A percentile compares a stretch with the other conserved stretches of the same genome.
phyloP scores from a whole-genome alignment of 192 early-diverging fungal species.

The Mortierella antarctica region DNA sequence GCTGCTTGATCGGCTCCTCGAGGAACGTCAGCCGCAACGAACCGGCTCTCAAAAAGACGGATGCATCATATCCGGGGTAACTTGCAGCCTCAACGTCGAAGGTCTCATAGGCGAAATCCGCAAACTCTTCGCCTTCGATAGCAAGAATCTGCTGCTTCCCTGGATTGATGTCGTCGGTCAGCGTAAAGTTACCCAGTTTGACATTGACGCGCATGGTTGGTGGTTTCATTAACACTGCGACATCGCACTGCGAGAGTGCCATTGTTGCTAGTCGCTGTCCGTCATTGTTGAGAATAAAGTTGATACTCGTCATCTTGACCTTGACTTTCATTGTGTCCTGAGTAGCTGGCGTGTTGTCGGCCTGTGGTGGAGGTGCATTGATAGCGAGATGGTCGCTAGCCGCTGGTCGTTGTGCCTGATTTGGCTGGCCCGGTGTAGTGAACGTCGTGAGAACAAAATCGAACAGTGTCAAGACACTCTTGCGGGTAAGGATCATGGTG shows the following conservation, averaged over 20 bases:
- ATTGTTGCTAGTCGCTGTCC: slow-evolving; percentile 79
- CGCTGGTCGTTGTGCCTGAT: not conserved
- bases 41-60: slow-evolving; percentile 79
- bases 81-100: slow-evolving; percentile 63
- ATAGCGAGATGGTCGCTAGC: slow-evolving; percentile 5
- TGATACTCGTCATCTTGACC: slow-evolving; percentile 80
- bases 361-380: not conserved
- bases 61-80: slow-evolving; percentile 90
- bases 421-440: slow-evolving; percentile 30
- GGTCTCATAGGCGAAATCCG: slow-evolving; percentile 90
- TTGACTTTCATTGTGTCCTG: slow-evolving; percentile 78
- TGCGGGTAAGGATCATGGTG: slow-evolving; percentile 85
- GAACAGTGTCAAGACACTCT: slow-evolving; percentile 86
- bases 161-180: slow-evolving; percentile 69
- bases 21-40: slow-evolving; percentile 86
- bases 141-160: slow-evolving; percentile 69
- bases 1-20: slow-evolving; percentile 75
- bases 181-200: slow-evolving; percentile 76
- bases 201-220: slow-evolving; percentile 71
- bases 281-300: slow-evolving; percentile 86
- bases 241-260: slow-evolving; percentile 76
- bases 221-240: slow-evolving; percentile 71
- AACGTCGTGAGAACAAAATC: slow-evolving; percentile 87
- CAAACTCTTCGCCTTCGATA: slow-evolving; percentile 90
- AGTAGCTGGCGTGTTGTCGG: slow-evolving; percentile 14